Evolutionary conservation across 805 yeast species (phyloP).

Genomic region (Debaryomyces tyrocola): DNA sequence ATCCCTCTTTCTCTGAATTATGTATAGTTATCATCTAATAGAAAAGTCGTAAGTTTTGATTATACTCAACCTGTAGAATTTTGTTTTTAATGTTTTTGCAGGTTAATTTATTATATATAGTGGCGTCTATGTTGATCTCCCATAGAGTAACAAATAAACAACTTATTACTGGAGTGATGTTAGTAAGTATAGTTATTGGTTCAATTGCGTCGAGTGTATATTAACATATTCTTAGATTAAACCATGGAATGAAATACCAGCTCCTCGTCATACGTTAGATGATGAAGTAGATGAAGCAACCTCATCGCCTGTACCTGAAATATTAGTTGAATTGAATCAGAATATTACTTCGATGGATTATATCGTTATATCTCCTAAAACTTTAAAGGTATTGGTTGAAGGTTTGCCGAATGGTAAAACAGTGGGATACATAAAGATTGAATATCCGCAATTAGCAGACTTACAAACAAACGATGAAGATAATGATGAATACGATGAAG

Average conservation of each 20-base stretch:
- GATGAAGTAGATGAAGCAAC: constrained; percentile 33
- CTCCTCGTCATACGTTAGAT: constrained; percentile 53
- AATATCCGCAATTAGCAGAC: constrained; percentile 11
- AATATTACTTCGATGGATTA: constrained; percentile 14
- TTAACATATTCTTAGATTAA: constrained; percentile 34
- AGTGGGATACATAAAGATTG: constrained; percentile 8
- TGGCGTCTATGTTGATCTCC: no score
- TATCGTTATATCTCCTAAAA: constrained; percentile 30
- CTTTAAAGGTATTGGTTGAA: constrained; percentile 18
- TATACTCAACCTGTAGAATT: neutral
- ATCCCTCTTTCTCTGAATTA: neutral
- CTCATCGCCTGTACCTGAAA: constrained; percentile 27
- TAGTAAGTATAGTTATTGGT: constrained; percentile 16
- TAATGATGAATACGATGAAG: constrained; percentile 46
- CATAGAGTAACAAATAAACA: no score
- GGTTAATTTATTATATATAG: neutral
- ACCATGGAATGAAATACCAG: constrained; percentile 49
- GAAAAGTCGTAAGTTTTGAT: no score
- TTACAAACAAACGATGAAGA: constrained; percentile 5
- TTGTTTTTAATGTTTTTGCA: neutral
- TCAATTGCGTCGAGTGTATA: neutral
- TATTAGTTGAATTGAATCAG: constrained; percentile 17
- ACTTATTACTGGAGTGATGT: constrained; percentile 10
- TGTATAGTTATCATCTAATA: no score
- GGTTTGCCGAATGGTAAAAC: constrained; percentile 10